These are phyloP conservation scores for Phaffomyces opuntiae DNA, from an alignment of 805 yeast genomes.

Conservation along the genomic window DNA sequence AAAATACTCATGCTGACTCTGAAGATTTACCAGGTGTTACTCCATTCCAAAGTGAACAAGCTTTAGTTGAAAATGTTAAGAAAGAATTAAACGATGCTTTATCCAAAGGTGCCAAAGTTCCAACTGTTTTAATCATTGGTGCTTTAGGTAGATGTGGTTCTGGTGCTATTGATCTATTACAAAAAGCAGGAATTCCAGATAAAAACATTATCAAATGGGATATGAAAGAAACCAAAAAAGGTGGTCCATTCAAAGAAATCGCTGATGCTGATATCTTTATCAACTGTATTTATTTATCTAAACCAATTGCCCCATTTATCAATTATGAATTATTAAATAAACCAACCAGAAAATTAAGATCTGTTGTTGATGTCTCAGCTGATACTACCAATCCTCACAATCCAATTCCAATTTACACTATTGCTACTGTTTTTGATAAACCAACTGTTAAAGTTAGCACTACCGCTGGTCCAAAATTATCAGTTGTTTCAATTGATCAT, in stretches of 20 bases:
- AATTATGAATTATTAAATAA: constrained; percentile 60
- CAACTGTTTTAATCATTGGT: constrained; percentile 85
- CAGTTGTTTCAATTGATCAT: constrained; percentile 94
- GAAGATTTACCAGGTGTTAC: constrained; percentile 72
- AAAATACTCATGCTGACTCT: constrained; percentile 61
- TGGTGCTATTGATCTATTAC: constrained; percentile 85
- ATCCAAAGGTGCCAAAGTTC: constrained; percentile 56
- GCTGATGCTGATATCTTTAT: constrained; percentile 81
- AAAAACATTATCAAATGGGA: constrained; percentile 88
- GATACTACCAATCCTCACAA: constrained; percentile 98
- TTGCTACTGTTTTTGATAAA: constrained; percentile 83
- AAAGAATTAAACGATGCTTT: constrained; percentile 49
- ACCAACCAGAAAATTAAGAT: constrained; percentile 69
- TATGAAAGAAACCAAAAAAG: constrained; percentile 90
- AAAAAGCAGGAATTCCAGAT: constrained; percentile 83
- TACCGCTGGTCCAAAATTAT: constrained; percentile 73
- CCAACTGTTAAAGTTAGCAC: constrained; percentile 87
- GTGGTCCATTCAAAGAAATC: constrained; percentile 96
- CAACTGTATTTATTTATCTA: constrained; percentile 91
- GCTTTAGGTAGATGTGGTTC: constrained; percentile 98
- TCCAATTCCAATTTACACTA: constrained; percentile 89
- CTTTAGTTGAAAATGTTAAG: constrained; percentile 66
- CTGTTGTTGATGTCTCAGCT: constrained; percentile 96
- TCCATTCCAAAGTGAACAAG: constrained; percentile 77
- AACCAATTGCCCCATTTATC: constrained; percentile 91